Evolutionary conservation across 129 eudicot species (phyloP).

Genomic region (Flaveria linearis): DNA sequence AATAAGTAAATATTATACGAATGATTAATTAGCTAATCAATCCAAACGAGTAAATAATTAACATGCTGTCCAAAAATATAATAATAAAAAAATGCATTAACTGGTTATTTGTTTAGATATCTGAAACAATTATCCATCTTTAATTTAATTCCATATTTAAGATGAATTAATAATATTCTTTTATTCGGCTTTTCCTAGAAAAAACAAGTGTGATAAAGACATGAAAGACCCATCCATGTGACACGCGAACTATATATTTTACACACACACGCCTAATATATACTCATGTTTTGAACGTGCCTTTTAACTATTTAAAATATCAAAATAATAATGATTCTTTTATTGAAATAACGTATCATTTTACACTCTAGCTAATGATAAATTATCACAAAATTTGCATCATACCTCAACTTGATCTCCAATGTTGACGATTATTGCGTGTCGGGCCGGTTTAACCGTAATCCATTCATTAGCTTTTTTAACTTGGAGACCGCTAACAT

Average conservation of each 20-base stretch:
- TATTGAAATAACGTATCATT: background rate
- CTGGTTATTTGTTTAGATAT: background rate
- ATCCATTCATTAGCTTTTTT: slow-evolving; percentile 55
- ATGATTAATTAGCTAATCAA: background rate
- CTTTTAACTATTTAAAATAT: slow-evolving; percentile 7
- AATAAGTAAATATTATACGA: background rate
- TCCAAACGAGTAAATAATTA: no score
- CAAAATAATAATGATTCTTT: slow-evolving; percentile 2
- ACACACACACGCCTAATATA: background rate
- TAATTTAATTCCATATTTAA: background rate
- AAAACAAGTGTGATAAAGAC: background rate
- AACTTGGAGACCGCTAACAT: slow-evolving; percentile 82
- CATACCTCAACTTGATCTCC: slow-evolving; percentile 93
- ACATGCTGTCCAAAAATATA: no score
- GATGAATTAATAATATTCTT: no score
- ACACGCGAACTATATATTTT: background rate
- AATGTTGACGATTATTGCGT: slow-evolving; percentile 76
- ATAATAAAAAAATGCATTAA: no score
- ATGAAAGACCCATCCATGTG: slow-evolving; percentile 27
- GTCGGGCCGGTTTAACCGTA: slow-evolving; percentile 74
- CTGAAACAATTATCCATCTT: background rate
- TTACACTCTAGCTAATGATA: background rate
- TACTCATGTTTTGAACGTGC: slow-evolving; percentile 21
- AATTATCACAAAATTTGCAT: background rate
- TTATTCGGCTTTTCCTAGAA: background rate